Base-by-base conservation (phyloP, 129 eudicot genomes). In the Heracleum sosnowskyi region DNA sequence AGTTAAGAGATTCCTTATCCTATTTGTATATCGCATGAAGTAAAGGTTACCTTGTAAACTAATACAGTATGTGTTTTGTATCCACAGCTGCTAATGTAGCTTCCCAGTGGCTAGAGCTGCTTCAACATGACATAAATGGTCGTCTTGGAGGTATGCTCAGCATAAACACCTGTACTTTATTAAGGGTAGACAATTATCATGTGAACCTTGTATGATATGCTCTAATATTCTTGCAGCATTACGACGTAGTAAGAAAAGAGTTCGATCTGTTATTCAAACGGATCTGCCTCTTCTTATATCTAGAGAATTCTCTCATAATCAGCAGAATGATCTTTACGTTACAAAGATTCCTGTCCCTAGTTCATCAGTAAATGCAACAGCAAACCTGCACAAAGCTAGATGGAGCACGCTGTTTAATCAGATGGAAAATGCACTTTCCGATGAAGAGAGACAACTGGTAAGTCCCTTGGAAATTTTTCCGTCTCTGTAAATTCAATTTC, bases 71-170 rank as follows among this genome's bases (percentile, higher is more conserved):
- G n/a, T 40, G 33, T 41, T 74, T 83, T 46, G 13, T n/a, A n/a
- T 60, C 34, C 31, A 29, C 91, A 95, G 99, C 90, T 87, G 96
- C 98, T 60, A 87, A 79, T 83, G 94, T 92, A 74, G 98, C 98
- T 77, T 82, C 90, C 35, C 96, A 90, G 73, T 95, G 98, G 98
- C 78, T 95, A 78, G 96, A 91, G 71, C 92, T 95, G 78, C 88
- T 91, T 82, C 88, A 83, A 79, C 94, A 87, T 81, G 98, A 95
- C 86, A 87, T 90, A 35, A 89, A 85, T 81, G 98, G 97, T 16
- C 97, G 96, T 64, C 90, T 95, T 81, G 87, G 92, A 69, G 97
- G 98, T 91, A 76, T 44, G 69, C 47, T 51, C 75, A 35, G 76
- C 62, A 34, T 44, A 16, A 22, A 78, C 47, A 12, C 33, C 17